phyloP scores from a whole-genome alignment of 495 filamentous ascomycete genomes.

The Neurospora pannonica region DNA sequence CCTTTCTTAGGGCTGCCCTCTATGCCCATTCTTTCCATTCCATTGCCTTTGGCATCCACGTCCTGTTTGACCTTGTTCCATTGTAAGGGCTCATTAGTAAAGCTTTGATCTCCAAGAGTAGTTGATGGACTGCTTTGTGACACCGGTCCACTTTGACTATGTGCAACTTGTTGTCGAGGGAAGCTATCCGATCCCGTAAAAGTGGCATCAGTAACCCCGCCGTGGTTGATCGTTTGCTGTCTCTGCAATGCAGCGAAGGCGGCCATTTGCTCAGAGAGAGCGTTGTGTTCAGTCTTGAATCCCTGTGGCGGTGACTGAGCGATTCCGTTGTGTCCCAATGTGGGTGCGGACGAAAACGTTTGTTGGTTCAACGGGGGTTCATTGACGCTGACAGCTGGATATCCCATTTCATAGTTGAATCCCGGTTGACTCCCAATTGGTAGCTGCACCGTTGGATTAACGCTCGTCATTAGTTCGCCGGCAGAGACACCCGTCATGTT shows the following conservation, averaged over 20 bases:
- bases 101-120: neutral
- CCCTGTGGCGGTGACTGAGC: slow-evolving; percentile 3
- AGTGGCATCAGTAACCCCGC: neutral
- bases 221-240: neutral
- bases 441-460: neutral
- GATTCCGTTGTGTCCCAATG: neutral
- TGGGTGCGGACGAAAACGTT: neutral
- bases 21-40: neutral
- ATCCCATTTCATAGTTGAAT: neutral
- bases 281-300: slow-evolving; percentile 11
- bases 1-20: neutral
- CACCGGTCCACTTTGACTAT: neutral
- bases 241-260: neutral
- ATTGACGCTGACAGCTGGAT: neutral
- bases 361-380: neutral
- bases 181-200: neutral
- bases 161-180: neutral
- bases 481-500: slow-evolving; percentile 1
- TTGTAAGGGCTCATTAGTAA: neutral
- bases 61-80: neutral
- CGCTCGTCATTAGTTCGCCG: neutral
- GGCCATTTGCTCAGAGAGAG: neutral
- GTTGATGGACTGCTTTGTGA: neutral
- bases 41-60: slow-evolving; percentile 1
- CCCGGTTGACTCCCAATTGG: neutral